These are phyloP conservation scores for Sporothrix pallida DNA, from an alignment of 2,329 filamentous ascomycete species.

Conservation along the genomic window DNA sequence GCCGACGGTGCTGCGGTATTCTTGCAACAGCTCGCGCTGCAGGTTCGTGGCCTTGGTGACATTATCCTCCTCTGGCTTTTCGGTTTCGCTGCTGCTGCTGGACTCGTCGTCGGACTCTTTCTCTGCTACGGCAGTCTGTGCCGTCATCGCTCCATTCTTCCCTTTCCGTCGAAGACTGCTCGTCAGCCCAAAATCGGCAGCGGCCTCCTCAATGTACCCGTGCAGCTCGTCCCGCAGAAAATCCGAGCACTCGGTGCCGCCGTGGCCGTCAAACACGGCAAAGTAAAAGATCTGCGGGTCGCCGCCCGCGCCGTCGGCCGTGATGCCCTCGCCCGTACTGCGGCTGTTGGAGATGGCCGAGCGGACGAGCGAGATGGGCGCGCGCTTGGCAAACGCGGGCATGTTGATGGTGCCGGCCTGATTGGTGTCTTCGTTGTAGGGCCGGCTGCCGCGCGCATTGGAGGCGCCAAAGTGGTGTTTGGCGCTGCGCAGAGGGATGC, in stretches of 20 bases:
- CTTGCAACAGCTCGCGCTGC: conserved; percentile 71
- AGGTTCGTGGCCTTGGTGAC: conserved; percentile 52
- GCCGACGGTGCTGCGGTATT: conserved; percentile 84
- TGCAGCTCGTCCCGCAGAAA: conserved; percentile 86
- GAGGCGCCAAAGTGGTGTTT: conserved; percentile 94
- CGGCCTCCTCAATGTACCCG: conserved; percentile 84
- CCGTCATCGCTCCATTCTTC: conserved; percentile 38
- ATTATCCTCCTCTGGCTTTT: not conserved
- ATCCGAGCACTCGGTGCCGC: conserved; percentile 83
- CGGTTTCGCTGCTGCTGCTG: conserved; percentile 9
- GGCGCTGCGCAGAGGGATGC: conserved; percentile 88
- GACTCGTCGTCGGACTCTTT: conserved; percentile 9
- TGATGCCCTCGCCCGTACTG: conserved; percentile 64
- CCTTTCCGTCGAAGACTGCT: conserved; percentile 69
- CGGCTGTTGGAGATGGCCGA: conserved; percentile 55
- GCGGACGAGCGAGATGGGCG: conserved; percentile 66
- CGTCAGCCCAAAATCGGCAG: conserved; percentile 74
- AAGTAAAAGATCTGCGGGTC: conserved; percentile 99
- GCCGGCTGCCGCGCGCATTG: conserved; percentile 78
- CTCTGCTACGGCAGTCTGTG: not conserved
- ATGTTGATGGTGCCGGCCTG: conserved; percentile 93
- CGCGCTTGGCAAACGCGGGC: conserved; percentile 86
- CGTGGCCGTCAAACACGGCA: conserved; percentile 94
- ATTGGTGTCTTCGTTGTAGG: conserved; percentile 91
- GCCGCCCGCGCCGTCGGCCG: conserved; percentile 73